phyloP scores from a whole-genome alignment of 192 early-diverging fungal genomes.

The Glomus cerebriforme region DNA sequence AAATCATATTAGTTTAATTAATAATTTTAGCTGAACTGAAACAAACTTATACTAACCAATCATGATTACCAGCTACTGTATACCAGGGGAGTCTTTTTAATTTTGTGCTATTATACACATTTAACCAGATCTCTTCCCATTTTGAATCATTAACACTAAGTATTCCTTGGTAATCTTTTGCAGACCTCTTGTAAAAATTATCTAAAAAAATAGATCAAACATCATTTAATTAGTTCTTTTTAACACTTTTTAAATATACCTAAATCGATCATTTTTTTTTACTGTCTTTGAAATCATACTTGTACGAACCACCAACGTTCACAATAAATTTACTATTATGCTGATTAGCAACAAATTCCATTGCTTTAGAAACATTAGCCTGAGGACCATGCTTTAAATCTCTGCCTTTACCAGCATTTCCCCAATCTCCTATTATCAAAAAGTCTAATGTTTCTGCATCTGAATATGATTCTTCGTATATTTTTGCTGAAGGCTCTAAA shows the following conservation, averaged over 20 bases:
- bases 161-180: slow-evolving; percentile 15
- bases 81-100: slow-evolving; percentile 13
- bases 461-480: background rate
- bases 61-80: slow-evolving; percentile 29
- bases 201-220: background rate
- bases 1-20: background rate
- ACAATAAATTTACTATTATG: slow-evolving; percentile 26
- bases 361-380: background rate
- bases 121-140: slow-evolving; percentile 14
- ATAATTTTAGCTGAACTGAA: background rate
- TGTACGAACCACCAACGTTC: slow-evolving; percentile 21
- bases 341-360: slow-evolving; percentile 9
- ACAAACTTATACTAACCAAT: slow-evolving; percentile 3
- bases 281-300: background rate
- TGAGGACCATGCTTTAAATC: background rate
- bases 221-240: background rate
- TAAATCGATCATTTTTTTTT: background rate
- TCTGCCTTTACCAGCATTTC: background rate
- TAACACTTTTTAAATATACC: background rate
- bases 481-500: background rate
- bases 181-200: slow-evolving; percentile 23
- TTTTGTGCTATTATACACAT: slow-evolving; percentile 24
- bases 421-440: slow-evolving; percentile 26
- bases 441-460: slow-evolving; percentile 7
- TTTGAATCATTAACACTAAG: slow-evolving; percentile 15